Percentiles rank a stretch among this genome's conserved stretches.
These are phyloP conservation scores for Cyclocybe cylindracea DNA, from an alignment of 768 basidiomycete species.

Conservation along the genomic window DNA sequence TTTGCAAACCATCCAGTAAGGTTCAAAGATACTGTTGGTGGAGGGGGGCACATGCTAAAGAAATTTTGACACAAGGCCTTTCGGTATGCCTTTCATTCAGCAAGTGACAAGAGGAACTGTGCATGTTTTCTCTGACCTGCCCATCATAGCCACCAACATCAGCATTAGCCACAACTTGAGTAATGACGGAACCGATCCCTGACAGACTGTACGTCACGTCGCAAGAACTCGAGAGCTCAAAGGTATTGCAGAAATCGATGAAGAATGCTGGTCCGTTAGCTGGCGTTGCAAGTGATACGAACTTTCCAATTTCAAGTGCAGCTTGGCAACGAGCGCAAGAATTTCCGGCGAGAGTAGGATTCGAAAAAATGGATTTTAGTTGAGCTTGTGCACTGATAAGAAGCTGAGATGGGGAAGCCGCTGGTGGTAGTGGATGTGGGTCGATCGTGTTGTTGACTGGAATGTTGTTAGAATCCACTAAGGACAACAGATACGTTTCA, in stretches of 20 bases:
- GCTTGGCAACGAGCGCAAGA: constrained; percentile 64
- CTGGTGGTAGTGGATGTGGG: constrained; percentile 66
- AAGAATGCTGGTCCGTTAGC: constrained; percentile 57
- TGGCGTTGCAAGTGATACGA: constrained; percentile 65
- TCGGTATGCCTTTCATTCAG: not conserved
- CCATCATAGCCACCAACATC: constrained; percentile 75
- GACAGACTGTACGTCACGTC: constrained; percentile 44
- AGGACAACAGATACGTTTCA: constrained; percentile 53
- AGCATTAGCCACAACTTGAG: constrained; percentile 72
- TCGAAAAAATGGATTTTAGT: constrained; percentile 54
- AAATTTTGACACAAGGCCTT: constrained; percentile 63
- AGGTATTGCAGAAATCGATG: constrained; percentile 57
- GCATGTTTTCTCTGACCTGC: constrained; percentile 42
- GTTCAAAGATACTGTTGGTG: constrained; percentile 61
- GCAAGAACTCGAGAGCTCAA: constrained; percentile 55
- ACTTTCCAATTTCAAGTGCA: constrained; percentile 61
- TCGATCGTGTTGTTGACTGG: constrained; percentile 61
- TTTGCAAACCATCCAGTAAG: constrained; percentile 72
- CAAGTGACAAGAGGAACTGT: not conserved
- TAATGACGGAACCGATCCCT: constrained; percentile 59
- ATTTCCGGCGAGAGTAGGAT: constrained; percentile 51
- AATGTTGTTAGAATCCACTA: constrained; percentile 65
- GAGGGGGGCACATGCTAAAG: constrained; percentile 52
- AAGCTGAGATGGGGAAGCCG: constrained; percentile 45
- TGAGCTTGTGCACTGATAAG: constrained; percentile 56